Percentiles rank a stretch among this genome's conserved stretches.
phyloP scores from a whole-genome alignment of 805 yeast genomes.

The Tetrapisispora phaffii region DNA sequence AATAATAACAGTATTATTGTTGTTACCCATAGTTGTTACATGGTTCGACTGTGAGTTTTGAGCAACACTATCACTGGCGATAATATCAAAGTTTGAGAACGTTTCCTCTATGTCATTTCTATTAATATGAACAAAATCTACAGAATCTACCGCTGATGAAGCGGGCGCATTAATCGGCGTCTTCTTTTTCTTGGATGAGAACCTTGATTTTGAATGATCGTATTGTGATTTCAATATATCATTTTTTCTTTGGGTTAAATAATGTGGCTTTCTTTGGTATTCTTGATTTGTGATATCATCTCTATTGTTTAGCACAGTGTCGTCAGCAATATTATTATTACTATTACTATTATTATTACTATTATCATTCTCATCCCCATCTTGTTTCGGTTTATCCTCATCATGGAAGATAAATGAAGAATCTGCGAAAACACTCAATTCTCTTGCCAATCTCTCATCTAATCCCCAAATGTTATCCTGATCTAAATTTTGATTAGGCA shows the following conservation, averaged over 20 bases:
- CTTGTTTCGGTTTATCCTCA: constrained; percentile 39
- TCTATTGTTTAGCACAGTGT: neutral
- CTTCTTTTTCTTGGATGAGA: constrained; percentile 14
- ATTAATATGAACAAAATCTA: constrained; percentile 1
- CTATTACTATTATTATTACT: constrained; percentile 4
- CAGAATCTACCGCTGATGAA: neutral
- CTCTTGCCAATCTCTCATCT: constrained; percentile 49
- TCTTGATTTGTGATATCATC: constrained; percentile 3
- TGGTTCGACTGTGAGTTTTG: neutral
- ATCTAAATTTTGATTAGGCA: neutral
- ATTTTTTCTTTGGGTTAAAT: constrained; percentile 23
- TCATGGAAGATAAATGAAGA: constrained; percentile 74
- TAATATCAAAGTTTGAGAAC: neutral
- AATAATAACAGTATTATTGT: neutral
- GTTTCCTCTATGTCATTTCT: constrained; percentile 1
- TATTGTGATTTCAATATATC: constrained; percentile 27
- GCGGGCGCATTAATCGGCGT: neutral
- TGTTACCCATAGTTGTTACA: neutral
- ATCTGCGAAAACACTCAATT: constrained; percentile 74
- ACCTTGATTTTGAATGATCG: constrained; percentile 24
- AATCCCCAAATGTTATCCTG: constrained; percentile 16
- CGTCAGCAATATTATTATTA: neutral
- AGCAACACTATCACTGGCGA: neutral
- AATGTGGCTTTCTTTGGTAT: constrained; percentile 13
- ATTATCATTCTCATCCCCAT: constrained; percentile 9